Percentiles rank a stretch among this genome's conserved stretches.
phyloP scores from a whole-genome alignment of 441 rosid species.

The Syzygium malaccense region DNA sequence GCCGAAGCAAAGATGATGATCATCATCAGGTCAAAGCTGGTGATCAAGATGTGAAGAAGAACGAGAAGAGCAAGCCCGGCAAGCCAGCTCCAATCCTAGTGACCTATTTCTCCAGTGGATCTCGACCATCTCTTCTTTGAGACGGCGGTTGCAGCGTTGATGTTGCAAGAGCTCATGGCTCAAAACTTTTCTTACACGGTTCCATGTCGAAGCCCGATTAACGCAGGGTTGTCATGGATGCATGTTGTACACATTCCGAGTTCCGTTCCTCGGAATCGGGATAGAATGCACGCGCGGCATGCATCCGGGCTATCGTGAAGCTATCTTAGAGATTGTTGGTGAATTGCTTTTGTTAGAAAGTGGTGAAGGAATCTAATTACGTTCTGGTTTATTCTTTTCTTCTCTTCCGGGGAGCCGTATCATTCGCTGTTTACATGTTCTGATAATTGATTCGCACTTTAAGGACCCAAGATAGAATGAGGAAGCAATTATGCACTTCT shows the following conservation, averaged over 20 bases:
- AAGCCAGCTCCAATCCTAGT: background rate
- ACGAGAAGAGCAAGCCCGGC: background rate
- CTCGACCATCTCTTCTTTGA: background rate
- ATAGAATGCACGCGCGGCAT: background rate
- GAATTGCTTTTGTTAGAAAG: background rate
- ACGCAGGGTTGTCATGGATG: background rate
- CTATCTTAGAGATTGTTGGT: background rate
- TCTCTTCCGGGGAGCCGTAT: too few relatives aligned
- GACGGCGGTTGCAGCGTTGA: background rate
- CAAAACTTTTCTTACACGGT: rapidly evolving
- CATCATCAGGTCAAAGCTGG: background rate
- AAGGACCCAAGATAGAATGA: background rate
- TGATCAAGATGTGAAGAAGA: background rate
- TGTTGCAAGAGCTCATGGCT: background rate
- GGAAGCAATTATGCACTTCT: background rate
- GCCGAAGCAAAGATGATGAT: background rate
- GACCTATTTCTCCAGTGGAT: background rate
- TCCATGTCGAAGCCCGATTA: background rate
- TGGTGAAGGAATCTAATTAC: too few relatives aligned
- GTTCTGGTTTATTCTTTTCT: too few relatives aligned
- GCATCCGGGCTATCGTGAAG: background rate
- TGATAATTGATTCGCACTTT: too few relatives aligned
- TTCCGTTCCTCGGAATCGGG: background rate
- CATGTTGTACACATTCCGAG: background rate
- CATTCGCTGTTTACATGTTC: too few relatives aligned